phyloP scores from a whole-genome alignment of 2,329 filamentous ascomycete species.

The Hymenoscyphus fructigenus region DNA sequence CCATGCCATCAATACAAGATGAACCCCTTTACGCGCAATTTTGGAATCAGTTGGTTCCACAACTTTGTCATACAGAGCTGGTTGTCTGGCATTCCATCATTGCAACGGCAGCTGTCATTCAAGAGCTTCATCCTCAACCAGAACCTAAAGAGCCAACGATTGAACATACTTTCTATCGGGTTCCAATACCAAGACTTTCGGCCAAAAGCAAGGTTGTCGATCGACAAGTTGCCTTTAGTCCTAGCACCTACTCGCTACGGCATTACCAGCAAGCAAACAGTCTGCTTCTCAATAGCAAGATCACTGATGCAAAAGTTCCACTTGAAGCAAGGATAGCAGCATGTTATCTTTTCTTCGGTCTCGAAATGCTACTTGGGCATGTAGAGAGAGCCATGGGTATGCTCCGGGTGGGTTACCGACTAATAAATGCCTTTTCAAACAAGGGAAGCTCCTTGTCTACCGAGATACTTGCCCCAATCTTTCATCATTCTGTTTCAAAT shows the following conservation, averaged over 20 bases:
- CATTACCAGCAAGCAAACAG: not conserved
- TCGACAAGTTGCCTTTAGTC: not conserved
- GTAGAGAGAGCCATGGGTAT: not conserved
- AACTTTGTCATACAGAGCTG: not conserved
- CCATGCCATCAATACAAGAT: not conserved
- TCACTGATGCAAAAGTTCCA: not conserved
- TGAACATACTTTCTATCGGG: not conserved
- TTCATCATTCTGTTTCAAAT: not conserved
- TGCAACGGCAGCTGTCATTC: not conserved
- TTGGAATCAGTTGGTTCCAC: not conserved
- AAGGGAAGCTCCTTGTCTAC: not conserved
- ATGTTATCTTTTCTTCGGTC: conserved; percentile 5
- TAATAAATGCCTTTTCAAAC: not conserved
- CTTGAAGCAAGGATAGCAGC: not conserved
- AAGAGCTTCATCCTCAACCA: not conserved
- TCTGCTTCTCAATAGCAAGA: not conserved
- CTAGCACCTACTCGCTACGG: not conserved
- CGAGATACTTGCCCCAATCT: not conserved
- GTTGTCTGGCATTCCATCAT: not conserved
- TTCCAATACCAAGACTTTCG: not conserved
- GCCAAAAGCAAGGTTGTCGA: not conserved
- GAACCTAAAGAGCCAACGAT: not conserved
- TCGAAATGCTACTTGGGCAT: not conserved
- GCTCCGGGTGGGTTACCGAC: not conserved
- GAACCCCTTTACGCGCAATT: too few relatives aligned